Conservation (phyloP, 805 yeast genomes). For the Saccharomycopsis vini region DNA sequence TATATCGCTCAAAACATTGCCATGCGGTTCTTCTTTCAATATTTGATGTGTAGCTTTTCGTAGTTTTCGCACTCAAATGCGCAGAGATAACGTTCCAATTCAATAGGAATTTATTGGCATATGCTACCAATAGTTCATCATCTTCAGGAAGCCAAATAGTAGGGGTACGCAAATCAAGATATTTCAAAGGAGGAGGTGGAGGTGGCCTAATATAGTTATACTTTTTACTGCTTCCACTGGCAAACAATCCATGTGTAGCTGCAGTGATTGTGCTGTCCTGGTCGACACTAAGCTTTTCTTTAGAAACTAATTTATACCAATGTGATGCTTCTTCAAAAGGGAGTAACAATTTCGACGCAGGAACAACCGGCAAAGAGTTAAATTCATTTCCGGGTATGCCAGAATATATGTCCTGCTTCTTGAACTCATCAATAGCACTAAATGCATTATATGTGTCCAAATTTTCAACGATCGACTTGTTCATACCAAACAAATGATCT, state of each 20-base stretch:
- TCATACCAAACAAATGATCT: slow-evolving; percentile 36
- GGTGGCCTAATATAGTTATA: slow-evolving; percentile 59
- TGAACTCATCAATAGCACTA: neutral
- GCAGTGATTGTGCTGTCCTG: slow-evolving; percentile 8
- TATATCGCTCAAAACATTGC: slow-evolving; percentile 97
- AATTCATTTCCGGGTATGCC: slow-evolving; percentile 25
- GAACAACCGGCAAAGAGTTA: slow-evolving; percentile 32
- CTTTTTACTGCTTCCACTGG: slow-evolving; percentile 6
- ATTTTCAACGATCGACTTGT: slow-evolving; percentile 38
- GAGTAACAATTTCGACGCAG: slow-evolving; percentile 57
- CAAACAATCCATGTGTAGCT: slow-evolving; percentile 36
- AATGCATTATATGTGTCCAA: slow-evolving; percentile 38
- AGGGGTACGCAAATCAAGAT: slow-evolving; percentile 77
- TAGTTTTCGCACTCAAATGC: slow-evolving; percentile 57
- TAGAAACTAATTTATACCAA: slow-evolving; percentile 51
- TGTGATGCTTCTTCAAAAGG: slow-evolving; percentile 56
- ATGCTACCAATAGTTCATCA: slow-evolving; percentile 68
- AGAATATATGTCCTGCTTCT: neutral
- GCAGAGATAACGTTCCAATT: slow-evolving; percentile 92
- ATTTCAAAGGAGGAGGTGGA: slow-evolving; percentile 75
- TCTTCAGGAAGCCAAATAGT: slow-evolving; percentile 96
- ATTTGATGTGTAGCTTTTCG: slow-evolving; percentile 69
- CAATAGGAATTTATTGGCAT: slow-evolving; percentile 73
- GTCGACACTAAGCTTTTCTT: slow-evolving; percentile 36
- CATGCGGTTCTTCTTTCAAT: slow-evolving; percentile 95